These are phyloP conservation scores for Entomortierella parvispora DNA, from an alignment of 192 early-diverging fungal species.

Conservation along the genomic window DNA sequence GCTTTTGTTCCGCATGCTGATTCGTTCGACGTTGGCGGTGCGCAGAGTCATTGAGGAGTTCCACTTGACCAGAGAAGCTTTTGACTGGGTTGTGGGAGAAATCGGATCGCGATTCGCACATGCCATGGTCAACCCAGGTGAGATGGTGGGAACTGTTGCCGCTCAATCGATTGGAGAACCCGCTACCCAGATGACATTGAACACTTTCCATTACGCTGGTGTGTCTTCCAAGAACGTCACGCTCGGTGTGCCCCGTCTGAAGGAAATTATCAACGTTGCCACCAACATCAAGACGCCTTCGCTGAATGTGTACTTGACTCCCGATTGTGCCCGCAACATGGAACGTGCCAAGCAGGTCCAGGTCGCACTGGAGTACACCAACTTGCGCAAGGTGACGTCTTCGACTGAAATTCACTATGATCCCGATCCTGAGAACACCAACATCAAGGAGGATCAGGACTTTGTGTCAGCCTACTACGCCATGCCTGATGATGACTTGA, in stretches of 20 bases:
- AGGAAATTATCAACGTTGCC: constrained; percentile 99
- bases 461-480: constrained; percentile 89
- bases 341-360: constrained; percentile 91
- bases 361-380: constrained; percentile 90
- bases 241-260: constrained; percentile 96
- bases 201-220: constrained; percentile 99
- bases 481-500: constrained; percentile 80
- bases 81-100: constrained; percentile 95
- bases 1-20: constrained; percentile 86
- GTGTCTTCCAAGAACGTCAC: constrained; percentile 97
- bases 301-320: constrained; percentile 78
- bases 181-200: constrained; percentile 99
- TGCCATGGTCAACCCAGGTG: constrained; percentile 91
- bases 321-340: constrained; percentile 76
- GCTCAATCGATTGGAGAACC: constrained; percentile 99
- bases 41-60: constrained; percentile 91
- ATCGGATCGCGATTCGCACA: constrained; percentile 92
- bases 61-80: constrained; percentile 86
- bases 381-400: constrained; percentile 83
- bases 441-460: constrained; percentile 88
- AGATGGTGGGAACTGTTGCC: constrained; percentile 98
- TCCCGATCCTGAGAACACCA: constrained; percentile 83
- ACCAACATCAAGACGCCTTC: constrained; percentile 96
- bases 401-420: constrained; percentile 97
- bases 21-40: constrained; percentile 82